Conservation (phyloP, 257 asterid genomes). For the Rubia yunnanensis region DNA sequence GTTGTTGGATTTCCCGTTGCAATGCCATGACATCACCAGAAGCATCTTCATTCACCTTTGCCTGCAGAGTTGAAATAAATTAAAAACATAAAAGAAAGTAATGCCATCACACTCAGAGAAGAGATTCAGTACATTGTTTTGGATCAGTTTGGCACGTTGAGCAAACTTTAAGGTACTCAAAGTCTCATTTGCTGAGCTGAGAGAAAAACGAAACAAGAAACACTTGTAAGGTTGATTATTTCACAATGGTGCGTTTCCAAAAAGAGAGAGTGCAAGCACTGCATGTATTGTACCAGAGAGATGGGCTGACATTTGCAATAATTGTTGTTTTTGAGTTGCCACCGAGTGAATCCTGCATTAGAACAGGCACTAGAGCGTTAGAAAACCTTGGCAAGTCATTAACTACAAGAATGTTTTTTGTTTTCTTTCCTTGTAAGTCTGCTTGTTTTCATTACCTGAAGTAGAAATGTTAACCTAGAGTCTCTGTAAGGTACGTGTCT, state of each 20-base stretch:
- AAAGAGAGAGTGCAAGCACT: neutral
- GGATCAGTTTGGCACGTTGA: constrained; percentile 77
- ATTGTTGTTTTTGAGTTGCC: constrained; percentile 97
- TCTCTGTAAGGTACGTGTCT: constrained; percentile 95
- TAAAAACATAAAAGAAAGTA: constrained; percentile 6
- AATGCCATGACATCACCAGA: constrained; percentile 76
- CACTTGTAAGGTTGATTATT: neutral
- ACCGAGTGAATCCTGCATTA: constrained; percentile 74
- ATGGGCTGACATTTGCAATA: constrained; percentile 89
- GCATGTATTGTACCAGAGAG: constrained; percentile 36
- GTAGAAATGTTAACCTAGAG: constrained; percentile 92
- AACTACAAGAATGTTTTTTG: neutral
- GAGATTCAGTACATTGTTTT: constrained; percentile 48
- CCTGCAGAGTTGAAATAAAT: neutral
- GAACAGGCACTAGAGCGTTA: neutral
- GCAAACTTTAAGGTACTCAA: constrained; percentile 86
- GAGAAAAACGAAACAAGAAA: constrained; percentile 7
- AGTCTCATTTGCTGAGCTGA: constrained; percentile 77
- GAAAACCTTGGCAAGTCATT: too few species aligned
- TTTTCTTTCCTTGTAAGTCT: neutral
- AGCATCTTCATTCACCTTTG: constrained; percentile 76
- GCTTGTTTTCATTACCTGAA: constrained; percentile 52
- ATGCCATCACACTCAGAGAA: neutral
- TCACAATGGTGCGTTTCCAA: neutral
- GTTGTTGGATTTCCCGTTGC: constrained; percentile 64